A percentile compares a stretch with the other conserved stretches of the same genome.
phyloP scores from a whole-genome alignment of 2,329 filamentous ascomycete species.

The Alternaria rosae region DNA sequence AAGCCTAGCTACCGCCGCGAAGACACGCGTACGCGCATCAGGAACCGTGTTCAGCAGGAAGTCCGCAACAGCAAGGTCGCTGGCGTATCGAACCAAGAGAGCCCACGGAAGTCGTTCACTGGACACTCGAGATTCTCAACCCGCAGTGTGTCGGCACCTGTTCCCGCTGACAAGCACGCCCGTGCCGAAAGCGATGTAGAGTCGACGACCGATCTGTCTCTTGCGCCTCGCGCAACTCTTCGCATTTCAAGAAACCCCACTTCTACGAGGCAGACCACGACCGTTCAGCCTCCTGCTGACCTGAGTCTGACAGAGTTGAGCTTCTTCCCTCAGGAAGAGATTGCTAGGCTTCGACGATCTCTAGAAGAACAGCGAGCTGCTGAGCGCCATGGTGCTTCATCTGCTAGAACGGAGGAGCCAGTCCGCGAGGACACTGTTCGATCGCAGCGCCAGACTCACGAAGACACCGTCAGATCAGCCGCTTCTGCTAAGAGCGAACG shows the following conservation, averaged over 20 bases:
- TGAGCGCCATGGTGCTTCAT: slow-evolving; percentile 42
- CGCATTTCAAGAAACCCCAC: slow-evolving; percentile 36
- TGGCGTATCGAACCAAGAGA: slow-evolving; percentile 29
- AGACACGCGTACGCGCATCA: slow-evolving; percentile 43
- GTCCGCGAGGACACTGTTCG: slow-evolving; percentile 50
- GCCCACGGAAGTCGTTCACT: slow-evolving; percentile 36
- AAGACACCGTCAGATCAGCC: slow-evolving; percentile 51
- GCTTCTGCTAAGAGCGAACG: slow-evolving; percentile 49
- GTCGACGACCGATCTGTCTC: slow-evolving; percentile 52
- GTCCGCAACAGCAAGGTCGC: slow-evolving; percentile 41
- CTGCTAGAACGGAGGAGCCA: slow-evolving; percentile 34
- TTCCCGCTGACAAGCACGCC: slow-evolving; percentile 26
- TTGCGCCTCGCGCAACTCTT: slow-evolving; percentile 41
- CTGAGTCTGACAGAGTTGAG: slow-evolving; percentile 61
- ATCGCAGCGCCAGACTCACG: slow-evolving; percentile 47
- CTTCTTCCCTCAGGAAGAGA: slow-evolving; percentile 60
- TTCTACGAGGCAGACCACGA: slow-evolving; percentile 22
- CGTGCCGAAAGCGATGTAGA: slow-evolving; percentile 44
- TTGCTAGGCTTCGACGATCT: slow-evolving; percentile 62
- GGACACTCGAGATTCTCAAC: slow-evolving; percentile 27
- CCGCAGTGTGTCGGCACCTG: slow-evolving; percentile 46
- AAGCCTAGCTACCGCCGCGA: slow-evolving; percentile 43
- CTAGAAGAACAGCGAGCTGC: slow-evolving; percentile 63
- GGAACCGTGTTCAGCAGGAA: slow-evolving; percentile 44
- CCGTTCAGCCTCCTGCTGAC: slow-evolving; percentile 39